Conservation (phyloP, 495 filamentous ascomycete genomes). For the Ascobolus immersus region DNA sequence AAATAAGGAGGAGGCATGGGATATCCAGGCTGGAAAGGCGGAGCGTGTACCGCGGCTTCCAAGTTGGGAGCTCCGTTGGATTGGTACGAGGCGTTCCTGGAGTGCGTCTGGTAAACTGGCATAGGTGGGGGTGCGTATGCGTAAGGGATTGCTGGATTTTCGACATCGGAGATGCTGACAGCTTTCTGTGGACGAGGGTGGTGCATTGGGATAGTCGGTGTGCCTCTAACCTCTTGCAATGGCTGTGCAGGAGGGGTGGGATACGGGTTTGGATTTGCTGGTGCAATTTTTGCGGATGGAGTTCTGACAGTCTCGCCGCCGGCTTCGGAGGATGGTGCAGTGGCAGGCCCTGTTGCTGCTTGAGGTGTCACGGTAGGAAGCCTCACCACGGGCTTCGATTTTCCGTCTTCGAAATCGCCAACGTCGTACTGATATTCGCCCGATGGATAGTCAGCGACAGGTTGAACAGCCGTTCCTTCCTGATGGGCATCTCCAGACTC, state of each 20-base stretch:
- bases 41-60: conserved; percentile 77
- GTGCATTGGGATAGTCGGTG: conserved; percentile 56
- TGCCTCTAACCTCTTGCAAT: conserved; percentile 53
- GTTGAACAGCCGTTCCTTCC: too few relatives aligned
- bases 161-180: conserved; percentile 82
- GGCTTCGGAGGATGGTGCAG: not conserved
- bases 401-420: not conserved
- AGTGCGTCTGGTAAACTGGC: conserved; percentile 58
- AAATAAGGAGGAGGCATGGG: conserved; percentile 38
- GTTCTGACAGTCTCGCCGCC: too few relatives aligned
- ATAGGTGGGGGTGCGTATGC: conserved; percentile 73
- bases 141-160: conserved; percentile 39
- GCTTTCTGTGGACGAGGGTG: conserved; percentile 88
- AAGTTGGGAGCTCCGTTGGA: conserved; percentile 77
- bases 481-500: too few relatives aligned
- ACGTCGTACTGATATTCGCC: not conserved
- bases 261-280: conserved; percentile 2
- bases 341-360: not conserved
- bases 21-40: conserved; percentile 66
- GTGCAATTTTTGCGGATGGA: too few relatives aligned
- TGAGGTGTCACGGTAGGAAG: conserved; percentile 5
- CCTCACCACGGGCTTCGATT: conserved; percentile 10
- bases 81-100: conserved; percentile 45
- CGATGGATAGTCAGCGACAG: too few relatives aligned
- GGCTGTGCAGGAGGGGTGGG: conserved; percentile 35